Base-by-base conservation (phyloP, 2,329 filamentous ascomycete genomes). In the Nannizziopsis barbatae region DNA sequence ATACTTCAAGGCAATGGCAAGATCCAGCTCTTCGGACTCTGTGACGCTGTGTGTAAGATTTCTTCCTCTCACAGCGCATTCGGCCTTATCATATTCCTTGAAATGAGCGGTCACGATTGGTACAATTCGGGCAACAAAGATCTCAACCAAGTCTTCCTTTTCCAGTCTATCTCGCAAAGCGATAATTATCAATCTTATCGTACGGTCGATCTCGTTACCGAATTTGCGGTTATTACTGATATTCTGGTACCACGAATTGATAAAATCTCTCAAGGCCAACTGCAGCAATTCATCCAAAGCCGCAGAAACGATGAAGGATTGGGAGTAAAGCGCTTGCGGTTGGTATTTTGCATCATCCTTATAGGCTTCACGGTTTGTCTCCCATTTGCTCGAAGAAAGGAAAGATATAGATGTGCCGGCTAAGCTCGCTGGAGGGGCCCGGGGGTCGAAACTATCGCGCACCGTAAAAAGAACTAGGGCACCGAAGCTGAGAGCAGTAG, bases 1-100 rank as follows among this genome's bases (percentile, higher is more conserved):
- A 66, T 92, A 98, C 66, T 94, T 95, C 36, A 79, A 83, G n/a
- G 92, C 92, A 65, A 98, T 94, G 1, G 92, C 92, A 56, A 94
- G 73, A 65, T 96, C 89, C 58, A 98, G 72, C 73, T 98, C 92
- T 62, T 95, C 90, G 0, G 89, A 94, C 68, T 98, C 92, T 2
- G 93, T 96, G 48, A 98, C 81, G 55, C 83, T 88, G 45, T 86
- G 80, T 57, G 88, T 92, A 49, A 96, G 72, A 65, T 94, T 86
- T 62, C 81, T 84, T 10, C 93, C 93, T 47, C 90, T 79, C 9
- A 98, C 86, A 7, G 80, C 77, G 50, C 84, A 79, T 69, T 98
- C 92, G 0, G 92, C 92, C 55, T 92, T 81, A 64, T 89, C 86
- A 58, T 95, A 95, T 56, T 95, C 86, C 56, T 79, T 85, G 58